Conservation (phyloP, 1,284 basidiomycete genomes). For the Trametes polyzona region DNA sequence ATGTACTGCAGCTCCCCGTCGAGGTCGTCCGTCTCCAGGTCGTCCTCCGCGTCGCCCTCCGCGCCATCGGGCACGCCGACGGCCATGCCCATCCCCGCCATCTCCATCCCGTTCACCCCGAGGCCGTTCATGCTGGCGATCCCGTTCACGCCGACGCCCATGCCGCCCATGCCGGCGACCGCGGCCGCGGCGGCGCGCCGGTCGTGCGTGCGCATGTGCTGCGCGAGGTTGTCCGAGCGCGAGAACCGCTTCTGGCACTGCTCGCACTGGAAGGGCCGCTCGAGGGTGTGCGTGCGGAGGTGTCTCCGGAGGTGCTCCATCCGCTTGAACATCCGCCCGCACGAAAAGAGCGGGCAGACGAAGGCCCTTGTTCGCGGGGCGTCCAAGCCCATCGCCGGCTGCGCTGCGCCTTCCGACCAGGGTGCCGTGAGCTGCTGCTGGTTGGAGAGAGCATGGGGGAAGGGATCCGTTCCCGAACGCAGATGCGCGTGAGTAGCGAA, state of each 20-base stretch:
- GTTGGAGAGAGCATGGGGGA: conserved; percentile 10
- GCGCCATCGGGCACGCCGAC: conserved; percentile 26
- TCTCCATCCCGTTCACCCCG: conserved; percentile 31
- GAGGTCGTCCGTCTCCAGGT: conserved; percentile 31
- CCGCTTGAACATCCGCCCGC: conserved; percentile 84
- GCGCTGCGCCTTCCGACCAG: conserved; percentile 7
- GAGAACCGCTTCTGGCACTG: conserved; percentile 81
- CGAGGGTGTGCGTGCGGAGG: conserved; percentile 87
- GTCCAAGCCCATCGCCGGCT: conserved; percentile 14
- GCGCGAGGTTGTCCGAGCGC: conserved; percentile 83
- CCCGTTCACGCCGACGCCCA: conserved; percentile 27
- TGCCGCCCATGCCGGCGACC: conserved; percentile 21
- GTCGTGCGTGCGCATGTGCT: conserved; percentile 81
- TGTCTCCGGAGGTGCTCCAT: conserved; percentile 90
- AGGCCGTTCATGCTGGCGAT: conserved; percentile 12
- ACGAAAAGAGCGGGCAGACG: conserved; percentile 80
- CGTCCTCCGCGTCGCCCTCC: conserved; percentile 35
- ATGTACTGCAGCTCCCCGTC: conserved; percentile 37
- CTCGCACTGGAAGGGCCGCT: conserved; percentile 78
- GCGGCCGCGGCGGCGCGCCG: conserved; percentile 40
- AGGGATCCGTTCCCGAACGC: conserved; percentile 31
- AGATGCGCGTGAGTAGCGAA: conserved; percentile 11
- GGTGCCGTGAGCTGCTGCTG: conserved; percentile 5
- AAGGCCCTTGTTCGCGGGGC: conserved; percentile 62
- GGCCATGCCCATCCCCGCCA: conserved; percentile 30